A percentile compares a stretch with the other conserved stretches of the same genome.
Conservation (phyloP, 1,284 basidiomycete genomes). For the Ceratobasidium papillatum region DNA sequence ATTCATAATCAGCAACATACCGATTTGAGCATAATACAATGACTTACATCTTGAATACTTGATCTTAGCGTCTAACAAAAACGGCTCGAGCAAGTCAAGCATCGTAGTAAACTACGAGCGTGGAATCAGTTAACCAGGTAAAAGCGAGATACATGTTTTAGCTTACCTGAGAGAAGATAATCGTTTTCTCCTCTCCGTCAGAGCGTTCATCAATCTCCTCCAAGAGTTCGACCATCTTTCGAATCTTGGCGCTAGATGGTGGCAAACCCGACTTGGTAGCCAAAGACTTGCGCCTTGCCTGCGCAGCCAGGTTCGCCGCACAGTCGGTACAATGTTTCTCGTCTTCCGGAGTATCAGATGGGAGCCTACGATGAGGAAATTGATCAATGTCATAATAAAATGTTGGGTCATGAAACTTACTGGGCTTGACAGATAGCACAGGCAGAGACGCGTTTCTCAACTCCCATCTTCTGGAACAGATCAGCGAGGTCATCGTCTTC, state of each 20-base stretch:
- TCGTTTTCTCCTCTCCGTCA: constrained; percentile 78
- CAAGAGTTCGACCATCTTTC: constrained; percentile 81
- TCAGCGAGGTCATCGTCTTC: constrained; percentile 81
- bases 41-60: constrained; percentile 85
- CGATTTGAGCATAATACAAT: background rate
- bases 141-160: background rate
- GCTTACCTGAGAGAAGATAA: constrained; percentile 70
- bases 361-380: background rate
- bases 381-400: background rate
- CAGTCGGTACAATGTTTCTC: constrained; percentile 67
- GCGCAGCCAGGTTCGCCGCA: constrained; percentile 57
- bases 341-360: constrained; percentile 43
- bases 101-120: constrained; percentile 82
- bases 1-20: background rate
- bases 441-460: constrained; percentile 62
- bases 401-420: constrained; percentile 58
- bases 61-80: constrained; percentile 71
- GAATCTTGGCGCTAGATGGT: constrained; percentile 86
- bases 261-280: constrained; percentile 54
- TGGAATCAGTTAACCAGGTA: background rate
- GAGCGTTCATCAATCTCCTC: constrained; percentile 70
- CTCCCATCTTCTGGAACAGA: constrained; percentile 75
- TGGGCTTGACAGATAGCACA: constrained; percentile 78
- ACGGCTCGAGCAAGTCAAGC: constrained; percentile 86
- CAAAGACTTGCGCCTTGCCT: constrained; percentile 52